These are phyloP conservation scores for Neoboletus subvelutipes DNA, from an alignment of 768 basidiomycete species.

Conservation along the genomic window DNA sequence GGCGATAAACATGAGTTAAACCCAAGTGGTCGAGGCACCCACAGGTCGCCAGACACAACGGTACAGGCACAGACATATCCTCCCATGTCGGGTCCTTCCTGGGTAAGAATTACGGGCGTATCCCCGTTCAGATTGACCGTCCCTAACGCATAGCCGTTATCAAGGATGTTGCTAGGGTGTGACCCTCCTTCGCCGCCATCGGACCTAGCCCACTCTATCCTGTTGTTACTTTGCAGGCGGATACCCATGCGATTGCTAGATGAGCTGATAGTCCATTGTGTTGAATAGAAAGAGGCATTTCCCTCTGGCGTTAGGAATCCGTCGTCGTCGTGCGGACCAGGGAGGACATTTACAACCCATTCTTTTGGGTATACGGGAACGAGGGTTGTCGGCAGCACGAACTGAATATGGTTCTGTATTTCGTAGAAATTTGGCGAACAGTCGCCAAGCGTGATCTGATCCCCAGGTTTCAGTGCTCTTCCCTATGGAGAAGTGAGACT, in stretches of 20 bases:
- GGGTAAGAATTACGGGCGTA: constrained; percentile 62
- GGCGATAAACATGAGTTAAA: background rate
- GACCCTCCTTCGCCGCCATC: constrained; percentile 67
- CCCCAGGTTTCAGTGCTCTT: constrained; percentile 49
- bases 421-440: constrained; percentile 28
- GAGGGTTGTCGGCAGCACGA: constrained; percentile 28
- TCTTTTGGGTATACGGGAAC: constrained; percentile 47
- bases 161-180: constrained; percentile 67
- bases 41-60: constrained; percentile 51
- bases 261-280: constrained; percentile 51
- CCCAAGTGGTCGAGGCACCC: constrained; percentile 13
- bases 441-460: constrained; percentile 44
- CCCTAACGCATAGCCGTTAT: constrained; percentile 57
- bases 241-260: constrained; percentile 66
- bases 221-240: constrained; percentile 46
- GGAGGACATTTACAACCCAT: constrained; percentile 54
- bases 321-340: constrained; percentile 63
- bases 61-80: constrained; percentile 61
- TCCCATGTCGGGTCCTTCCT: constrained; percentile 64
- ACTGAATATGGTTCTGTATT: background rate
- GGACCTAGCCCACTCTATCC: constrained; percentile 52
- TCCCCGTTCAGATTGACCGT: constrained; percentile 66
- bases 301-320: constrained; percentile 53
- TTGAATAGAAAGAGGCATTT: constrained; percentile 48
- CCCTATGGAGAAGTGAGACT: constrained; percentile 40